Evolutionary conservation across 2,329 filamentous ascomycete genomes (phyloP), one percentile per base, ranked within the genome.

Genomic region (Talaromyces funiculosus): DNA sequence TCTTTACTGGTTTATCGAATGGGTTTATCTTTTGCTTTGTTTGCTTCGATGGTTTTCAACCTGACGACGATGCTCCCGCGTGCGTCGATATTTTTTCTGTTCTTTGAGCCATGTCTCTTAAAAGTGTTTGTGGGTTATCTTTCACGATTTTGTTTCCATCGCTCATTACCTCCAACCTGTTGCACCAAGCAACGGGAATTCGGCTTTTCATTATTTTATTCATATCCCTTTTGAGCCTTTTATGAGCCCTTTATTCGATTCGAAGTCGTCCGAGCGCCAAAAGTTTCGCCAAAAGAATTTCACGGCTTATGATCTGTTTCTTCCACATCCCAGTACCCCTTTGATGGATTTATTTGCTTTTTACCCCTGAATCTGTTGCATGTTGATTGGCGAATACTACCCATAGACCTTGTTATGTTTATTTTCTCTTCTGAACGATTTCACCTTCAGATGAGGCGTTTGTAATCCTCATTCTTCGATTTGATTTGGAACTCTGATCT

Each of bases 371-470:
- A 74, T 77, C 73, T 71, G 66, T 62, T 69, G 69, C 53, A 55
- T 53, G 59, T 58, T 60, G 58, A 62, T 60, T 61, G 67, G 70
- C 69, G 67, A 67, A 70, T 70, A 67, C 68, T 70, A 68, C 68
- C 68, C 65, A 75, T 75, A 75, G 73, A 75, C 35, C 49, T 58
- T 58, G n/a, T 66, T 67, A 31, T 49, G 64, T 59, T 66, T 69
- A 63, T 64, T 67, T 66, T 71, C 66, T 67, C 67, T 66, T 72
- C 67, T 67, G 72, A 71, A 68, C 65, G 53, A 56, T 67, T 67
- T 67, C 65, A 63, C 62, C 59, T 55, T 59, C 53, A 51, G 61
- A 56, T 40, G 60, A 57, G 62, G 60, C 60, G 60, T 63, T 63
- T 49, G 58, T 62, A 49, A 55, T 61, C 53, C 10, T 43, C 45